Evolutionary conservation across 352 stramenopile genomes (phyloP).

Genomic region (Pilasporangium apinafurcum): DNA sequence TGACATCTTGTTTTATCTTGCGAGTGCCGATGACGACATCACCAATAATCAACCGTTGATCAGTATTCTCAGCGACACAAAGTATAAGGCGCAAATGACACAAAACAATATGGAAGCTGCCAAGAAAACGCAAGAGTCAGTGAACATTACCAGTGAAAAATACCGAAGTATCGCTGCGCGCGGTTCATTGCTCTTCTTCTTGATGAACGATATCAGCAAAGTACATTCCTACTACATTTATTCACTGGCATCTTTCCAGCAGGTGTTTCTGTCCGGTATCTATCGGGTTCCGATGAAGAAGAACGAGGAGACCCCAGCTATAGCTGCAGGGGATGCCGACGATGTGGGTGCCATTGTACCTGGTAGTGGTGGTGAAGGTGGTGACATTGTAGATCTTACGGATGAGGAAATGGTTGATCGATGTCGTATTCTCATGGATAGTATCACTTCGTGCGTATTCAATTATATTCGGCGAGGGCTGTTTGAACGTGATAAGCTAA

Average conservation of each 20-base stretch:
- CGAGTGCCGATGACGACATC: slow-evolving; percentile 95
- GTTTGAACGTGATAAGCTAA: slow-evolving; percentile 95
- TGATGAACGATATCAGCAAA: slow-evolving; percentile 97
- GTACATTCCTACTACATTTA: slow-evolving; percentile 98
- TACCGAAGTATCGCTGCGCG: slow-evolving; percentile 92
- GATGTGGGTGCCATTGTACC: slow-evolving; percentile 6
- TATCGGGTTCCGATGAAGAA: slow-evolving; percentile 78
- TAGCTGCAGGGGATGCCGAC: slow-evolving; percentile 4
- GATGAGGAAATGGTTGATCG: slow-evolving; percentile 88
- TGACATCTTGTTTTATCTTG: slow-evolving; percentile 92
- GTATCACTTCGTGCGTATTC: slow-evolving; percentile 93
- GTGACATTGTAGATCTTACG: slow-evolving; percentile 43
- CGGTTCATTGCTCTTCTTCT: slow-evolving; percentile 93
- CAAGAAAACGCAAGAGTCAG: slow-evolving; percentile 90
- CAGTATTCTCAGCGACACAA: slow-evolving; percentile 93
- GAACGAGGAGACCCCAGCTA: slow-evolving; percentile 7
- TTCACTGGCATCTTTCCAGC: slow-evolving; percentile 93
- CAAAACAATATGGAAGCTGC: slow-evolving; percentile 91
- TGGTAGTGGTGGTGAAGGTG: slow-evolving; percentile 2
- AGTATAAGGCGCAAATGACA: slow-evolving; percentile 89
- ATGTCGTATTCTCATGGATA: slow-evolving; percentile 85
- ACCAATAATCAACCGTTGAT: slow-evolving; percentile 97
- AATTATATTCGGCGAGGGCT: slow-evolving; percentile 94
- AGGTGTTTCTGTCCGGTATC: slow-evolving; percentile 94
- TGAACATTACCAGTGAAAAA: slow-evolving; percentile 93